phyloP scores from a whole-genome alignment of 108 stramenopile species.

The Cyclostephanos invisitatus region DNA sequence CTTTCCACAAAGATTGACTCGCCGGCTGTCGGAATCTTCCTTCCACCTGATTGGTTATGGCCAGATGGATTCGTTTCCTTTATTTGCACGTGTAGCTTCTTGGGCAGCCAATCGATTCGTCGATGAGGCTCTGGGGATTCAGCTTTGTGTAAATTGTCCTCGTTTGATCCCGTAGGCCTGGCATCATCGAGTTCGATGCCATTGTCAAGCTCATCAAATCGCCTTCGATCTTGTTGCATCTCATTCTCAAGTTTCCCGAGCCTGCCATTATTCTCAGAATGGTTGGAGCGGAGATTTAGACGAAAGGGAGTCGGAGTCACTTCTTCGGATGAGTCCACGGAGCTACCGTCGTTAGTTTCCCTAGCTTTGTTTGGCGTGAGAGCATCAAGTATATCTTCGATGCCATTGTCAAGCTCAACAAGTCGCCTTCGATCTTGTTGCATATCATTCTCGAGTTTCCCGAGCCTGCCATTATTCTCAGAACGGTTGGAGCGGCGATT shows the following conservation, averaged over 20 bases:
- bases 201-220: not conserved
- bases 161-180: not conserved
- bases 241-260: conserved; percentile 1
- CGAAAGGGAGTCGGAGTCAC: conserved; percentile 1
- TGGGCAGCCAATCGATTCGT: not conserved
- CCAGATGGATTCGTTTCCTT: not conserved
- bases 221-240: not conserved
- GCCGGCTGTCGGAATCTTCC: not conserved
- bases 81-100: not conserved
- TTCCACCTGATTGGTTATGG: not conserved
- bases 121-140: not conserved
- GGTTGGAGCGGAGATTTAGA: not conserved
- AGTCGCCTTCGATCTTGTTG: not conserved
- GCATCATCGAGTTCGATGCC: conserved; percentile 1
- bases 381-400: conserved; percentile 20
- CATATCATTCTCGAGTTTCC: conserved; percentile 3
- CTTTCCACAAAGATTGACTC: conserved; percentile 31
- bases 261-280: not conserved
- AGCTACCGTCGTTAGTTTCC: conserved; percentile 5
- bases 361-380: conserved; percentile 19
- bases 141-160: not conserved
- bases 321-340: conserved; percentile 8
- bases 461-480: not conserved
- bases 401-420: not conserved
- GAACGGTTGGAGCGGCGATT: not conserved